Evolutionary conservation across 495 filamentous ascomycete genomes (phyloP).

Genomic region (Aspergillus coremiiformis): DNA sequence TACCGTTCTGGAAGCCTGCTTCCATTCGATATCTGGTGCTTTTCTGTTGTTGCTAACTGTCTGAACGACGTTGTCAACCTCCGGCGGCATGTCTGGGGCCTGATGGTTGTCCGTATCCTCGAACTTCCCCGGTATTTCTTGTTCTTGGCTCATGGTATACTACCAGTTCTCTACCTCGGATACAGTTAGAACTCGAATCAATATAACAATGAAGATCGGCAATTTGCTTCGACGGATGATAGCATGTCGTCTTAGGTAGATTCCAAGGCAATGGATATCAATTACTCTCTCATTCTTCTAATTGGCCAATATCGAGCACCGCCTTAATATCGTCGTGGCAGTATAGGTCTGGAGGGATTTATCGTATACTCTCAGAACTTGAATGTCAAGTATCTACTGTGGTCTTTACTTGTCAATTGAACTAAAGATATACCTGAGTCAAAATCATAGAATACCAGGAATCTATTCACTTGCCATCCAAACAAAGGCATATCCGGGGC

Average conservation of each 20-base stretch:
- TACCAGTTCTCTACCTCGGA: not conserved
- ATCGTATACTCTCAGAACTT: no score
- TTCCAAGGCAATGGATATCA: no score
- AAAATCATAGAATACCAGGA: no score
- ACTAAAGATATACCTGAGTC: not conserved
- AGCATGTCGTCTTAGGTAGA: not conserved
- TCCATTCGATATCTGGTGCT: not conserved
- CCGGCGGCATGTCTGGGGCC: constrained; percentile 1
- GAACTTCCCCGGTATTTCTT: constrained; percentile 12
- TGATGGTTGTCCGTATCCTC: constrained; percentile 15
- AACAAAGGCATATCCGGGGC: not conserved
- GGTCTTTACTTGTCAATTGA: no score
- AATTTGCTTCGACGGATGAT: not conserved
- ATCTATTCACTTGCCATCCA: no score
- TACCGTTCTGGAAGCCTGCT: not conserved
- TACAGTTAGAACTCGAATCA: not conserved
- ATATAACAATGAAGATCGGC: no score
- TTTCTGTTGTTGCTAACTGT: not conserved
- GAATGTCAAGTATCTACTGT: not conserved
- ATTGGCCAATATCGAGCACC: no score
- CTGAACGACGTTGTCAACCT: not conserved
- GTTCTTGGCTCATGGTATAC: constrained; percentile 17
- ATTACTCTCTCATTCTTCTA: no score
- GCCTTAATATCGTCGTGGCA: no score
- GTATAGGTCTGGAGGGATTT: not conserved